Conservation (phyloP, 2,329 filamentous ascomycete genomes). For the Colletotrichum horii region DNA sequence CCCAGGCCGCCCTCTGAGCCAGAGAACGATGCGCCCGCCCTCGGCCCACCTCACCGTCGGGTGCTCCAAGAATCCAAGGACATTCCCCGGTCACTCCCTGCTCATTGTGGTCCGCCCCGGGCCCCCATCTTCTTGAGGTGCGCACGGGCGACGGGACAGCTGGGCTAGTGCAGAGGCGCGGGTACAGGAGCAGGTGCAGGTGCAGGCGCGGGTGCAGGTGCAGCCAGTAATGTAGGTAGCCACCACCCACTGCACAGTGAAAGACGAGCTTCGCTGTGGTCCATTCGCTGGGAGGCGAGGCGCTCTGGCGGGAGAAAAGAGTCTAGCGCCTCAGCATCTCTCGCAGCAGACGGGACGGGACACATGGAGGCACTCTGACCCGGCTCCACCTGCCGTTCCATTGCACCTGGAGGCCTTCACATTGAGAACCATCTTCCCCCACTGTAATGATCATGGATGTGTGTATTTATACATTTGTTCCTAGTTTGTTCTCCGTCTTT, state of each 20-base stretch:
- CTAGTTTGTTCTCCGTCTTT: not conserved
- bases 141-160: not conserved
- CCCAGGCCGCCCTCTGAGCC: not conserved
- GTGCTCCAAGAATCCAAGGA: not conserved
- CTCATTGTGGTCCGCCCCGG: not conserved
- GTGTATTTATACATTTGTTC: not conserved
- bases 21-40: not conserved
- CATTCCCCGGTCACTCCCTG: not conserved
- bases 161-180: not conserved
- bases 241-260: not conserved
- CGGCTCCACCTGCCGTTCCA: constrained; percentile 16
- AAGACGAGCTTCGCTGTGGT: not conserved
- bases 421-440: not conserved
- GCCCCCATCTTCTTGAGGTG: not conserved
- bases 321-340: not conserved
- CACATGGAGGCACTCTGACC: not conserved
- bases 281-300: not conserved
- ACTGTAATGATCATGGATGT: not conserved
- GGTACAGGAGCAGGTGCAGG: not conserved
- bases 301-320: not conserved
- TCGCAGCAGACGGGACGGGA: not conserved
- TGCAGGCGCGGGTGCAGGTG: no score
- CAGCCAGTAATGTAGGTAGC: not conserved
- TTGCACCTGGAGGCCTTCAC: not conserved
- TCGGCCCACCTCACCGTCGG: not conserved